These are phyloP conservation scores for Elsinoe perseae DNA, from an alignment of 2,329 filamentous ascomycete species.

Conservation along the genomic window DNA sequence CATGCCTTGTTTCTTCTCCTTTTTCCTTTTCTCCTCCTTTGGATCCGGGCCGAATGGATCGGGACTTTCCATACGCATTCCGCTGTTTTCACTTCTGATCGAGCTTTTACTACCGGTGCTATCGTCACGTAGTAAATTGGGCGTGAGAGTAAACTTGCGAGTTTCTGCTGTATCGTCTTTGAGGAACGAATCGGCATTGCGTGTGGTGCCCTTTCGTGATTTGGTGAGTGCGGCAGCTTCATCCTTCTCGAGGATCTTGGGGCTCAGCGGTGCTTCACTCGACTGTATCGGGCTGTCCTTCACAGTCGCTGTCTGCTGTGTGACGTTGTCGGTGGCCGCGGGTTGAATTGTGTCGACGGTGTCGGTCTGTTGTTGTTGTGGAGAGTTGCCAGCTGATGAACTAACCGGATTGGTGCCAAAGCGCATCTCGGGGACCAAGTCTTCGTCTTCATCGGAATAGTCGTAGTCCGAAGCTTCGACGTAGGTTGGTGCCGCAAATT, in stretches of 20 bases:
- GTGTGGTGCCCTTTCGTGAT: constrained; percentile 75
- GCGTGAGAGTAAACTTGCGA: constrained; percentile 93
- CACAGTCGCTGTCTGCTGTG: not conserved
- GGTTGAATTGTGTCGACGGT: not conserved
- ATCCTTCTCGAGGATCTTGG: constrained; percentile 27
- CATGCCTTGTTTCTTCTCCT: constrained; percentile 62
- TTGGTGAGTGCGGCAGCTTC: constrained; percentile 39
- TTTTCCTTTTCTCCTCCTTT: constrained; percentile 71
- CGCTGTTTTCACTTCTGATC: constrained; percentile 27
- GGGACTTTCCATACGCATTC: constrained; percentile 41
- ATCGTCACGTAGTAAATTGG: constrained; percentile 83
- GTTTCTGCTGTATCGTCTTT: constrained; percentile 93
- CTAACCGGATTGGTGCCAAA: constrained; percentile 21
- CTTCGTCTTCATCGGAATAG: constrained; percentile 61
- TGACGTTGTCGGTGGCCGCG: not conserved
- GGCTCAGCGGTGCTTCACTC: constrained; percentile 26
- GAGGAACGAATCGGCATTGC: constrained; percentile 95
- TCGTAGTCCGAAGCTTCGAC: constrained; percentile 82
- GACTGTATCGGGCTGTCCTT: constrained; percentile 20
- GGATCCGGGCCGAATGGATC: constrained; percentile 52
- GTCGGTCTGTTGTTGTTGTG: constrained; percentile 14
- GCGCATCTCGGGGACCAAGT: constrained; percentile 21
- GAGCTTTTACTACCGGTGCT: constrained; percentile 31
- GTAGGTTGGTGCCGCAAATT: constrained; percentile 77
- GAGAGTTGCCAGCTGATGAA: constrained; percentile 17